Base-by-base conservation (phyloP, 345 rosid genomes). In the Arabidopsis suecica region DNA sequence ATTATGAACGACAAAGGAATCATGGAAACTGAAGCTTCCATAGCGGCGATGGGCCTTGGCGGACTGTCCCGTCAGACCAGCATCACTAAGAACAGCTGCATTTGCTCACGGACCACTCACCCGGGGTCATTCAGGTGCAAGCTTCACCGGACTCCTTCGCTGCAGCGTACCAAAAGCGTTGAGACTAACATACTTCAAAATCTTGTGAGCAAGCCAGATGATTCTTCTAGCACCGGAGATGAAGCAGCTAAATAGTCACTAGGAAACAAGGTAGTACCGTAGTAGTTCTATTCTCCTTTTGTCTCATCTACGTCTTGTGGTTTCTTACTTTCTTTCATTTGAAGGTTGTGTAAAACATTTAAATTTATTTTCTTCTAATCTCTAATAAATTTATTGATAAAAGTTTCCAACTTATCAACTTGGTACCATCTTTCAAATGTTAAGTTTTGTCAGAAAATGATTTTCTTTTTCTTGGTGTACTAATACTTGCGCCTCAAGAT, bases 71-170 rank as follows among this genome's bases (percentile, higher is more conserved):
- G 76, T 41, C 76, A 72, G 69, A 72, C 69, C 45, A 72, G 76
- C 53, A 72, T 53, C 55, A 72, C 62, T 53, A 72, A 72, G 45
- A 41, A 44, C 61, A 54, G 0, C 25, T 72, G 76, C 34, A 68
- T 72, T 72, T 63, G 76, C 62, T 72, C 76, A 63, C 76, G 70
- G 45, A 72, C 76, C 45, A 72, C 55, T 62, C 76, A 63, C 36
- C 63, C 62, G 45, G 76, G 76, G 12, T 72, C 76, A 32, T 72
- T 72, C n/a, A 42, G 63, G 76, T 72, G 76, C 61, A 72, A 68
- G 44, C 63, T 72, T 53, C 76, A 72, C 63, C 63, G 76, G 18
- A 41, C 16, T 62, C 69, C 76, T 62, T 72, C 76, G 13, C 62
- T 72, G 63, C 69, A 72, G 64, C 76, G 69, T 41, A 53, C 54